Percentiles rank a stretch among this genome's conserved stretches.
Conservation (phyloP, 2,329 filamentous ascomycete species). For the Trichoderma citrinoviride region DNA sequence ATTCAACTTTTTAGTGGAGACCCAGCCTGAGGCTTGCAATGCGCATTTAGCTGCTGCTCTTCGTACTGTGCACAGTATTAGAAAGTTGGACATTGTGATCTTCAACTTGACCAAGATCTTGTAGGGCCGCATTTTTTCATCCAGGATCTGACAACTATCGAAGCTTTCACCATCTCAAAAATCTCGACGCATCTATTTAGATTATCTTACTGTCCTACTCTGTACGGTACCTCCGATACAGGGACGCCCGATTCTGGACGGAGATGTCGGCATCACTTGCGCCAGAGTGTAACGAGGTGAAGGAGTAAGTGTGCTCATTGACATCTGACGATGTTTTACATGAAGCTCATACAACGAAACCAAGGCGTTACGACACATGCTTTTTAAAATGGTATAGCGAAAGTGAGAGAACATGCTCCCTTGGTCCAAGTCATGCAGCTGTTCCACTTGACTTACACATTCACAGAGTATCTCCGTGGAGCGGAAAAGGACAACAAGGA, state of each 20-base stretch:
- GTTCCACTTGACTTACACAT: not conserved
- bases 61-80: not conserved
- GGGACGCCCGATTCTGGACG: not conserved
- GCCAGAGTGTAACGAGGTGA: slow-evolving; percentile 90
- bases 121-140: not conserved
- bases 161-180: not conserved
- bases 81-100: not conserved
- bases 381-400: slow-evolving; percentile 99
- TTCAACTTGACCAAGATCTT: not conserved
- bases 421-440: slow-evolving; percentile 21
- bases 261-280: slow-evolving; percentile 91
- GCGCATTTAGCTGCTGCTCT: not conserved
- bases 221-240: not conserved
- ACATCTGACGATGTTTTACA: not conserved
- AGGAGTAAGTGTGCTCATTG: slow-evolving; percentile 65
- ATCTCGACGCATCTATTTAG: too few species aligned
- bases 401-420: slow-evolving; percentile 57
- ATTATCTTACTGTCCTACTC: not conserved
- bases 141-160: not conserved
- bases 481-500: slow-evolving; percentile 78
- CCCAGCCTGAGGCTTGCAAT: slow-evolving; percentile 11
- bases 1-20: not conserved
- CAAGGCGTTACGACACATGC: slow-evolving; percentile 89
- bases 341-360: not conserved
- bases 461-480: slow-evolving; percentile 81